phyloP scores from a whole-genome alignment of 1,284 basidiomycete species.

The Ganoderma multipileum region DNA sequence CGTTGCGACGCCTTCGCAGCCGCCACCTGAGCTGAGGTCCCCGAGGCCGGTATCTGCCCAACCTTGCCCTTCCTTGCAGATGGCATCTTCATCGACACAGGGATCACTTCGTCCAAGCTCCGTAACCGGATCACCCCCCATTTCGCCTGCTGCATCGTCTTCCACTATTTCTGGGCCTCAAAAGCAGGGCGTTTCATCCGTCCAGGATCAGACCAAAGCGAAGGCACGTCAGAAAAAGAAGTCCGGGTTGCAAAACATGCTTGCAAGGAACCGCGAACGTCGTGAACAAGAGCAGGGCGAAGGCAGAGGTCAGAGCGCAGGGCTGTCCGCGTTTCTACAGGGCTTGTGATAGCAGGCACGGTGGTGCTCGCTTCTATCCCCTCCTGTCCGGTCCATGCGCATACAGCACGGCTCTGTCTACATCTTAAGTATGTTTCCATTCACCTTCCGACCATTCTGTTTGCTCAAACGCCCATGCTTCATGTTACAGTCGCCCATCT shows the following conservation, averaged over 20 bases:
- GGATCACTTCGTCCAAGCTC: constrained; percentile 22
- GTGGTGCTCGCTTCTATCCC: neutral
- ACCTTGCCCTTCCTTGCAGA: constrained; percentile 16
- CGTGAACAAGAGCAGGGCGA: constrained; percentile 46
- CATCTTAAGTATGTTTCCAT: neutral
- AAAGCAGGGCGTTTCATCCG: neutral
- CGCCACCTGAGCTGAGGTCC: constrained; percentile 10
- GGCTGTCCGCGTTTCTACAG: constrained; percentile 62
- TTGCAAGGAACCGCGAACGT: constrained; percentile 63
- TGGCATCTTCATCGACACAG: constrained; percentile 17
- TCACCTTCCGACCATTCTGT: no score
- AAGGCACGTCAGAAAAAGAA: constrained; percentile 51
- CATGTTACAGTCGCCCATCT: neutral
- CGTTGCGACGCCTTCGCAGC: constrained; percentile 10
- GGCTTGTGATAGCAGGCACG: constrained; percentile 25
- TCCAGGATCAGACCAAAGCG: constrained; percentile 16
- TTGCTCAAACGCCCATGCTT: neutral
- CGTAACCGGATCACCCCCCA: neutral
- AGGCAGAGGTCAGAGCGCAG: constrained; percentile 23
- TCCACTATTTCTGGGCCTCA: constrained; percentile 7
- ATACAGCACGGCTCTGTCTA: neutral
- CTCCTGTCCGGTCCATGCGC: neutral
- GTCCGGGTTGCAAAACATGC: constrained; percentile 62
- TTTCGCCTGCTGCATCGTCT: constrained; percentile 8
- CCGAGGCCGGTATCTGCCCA: constrained; percentile 14